Conservation (phyloP, 2,329 filamentous ascomycete genomes). For the Aphanoascus verrucosus region DNA sequence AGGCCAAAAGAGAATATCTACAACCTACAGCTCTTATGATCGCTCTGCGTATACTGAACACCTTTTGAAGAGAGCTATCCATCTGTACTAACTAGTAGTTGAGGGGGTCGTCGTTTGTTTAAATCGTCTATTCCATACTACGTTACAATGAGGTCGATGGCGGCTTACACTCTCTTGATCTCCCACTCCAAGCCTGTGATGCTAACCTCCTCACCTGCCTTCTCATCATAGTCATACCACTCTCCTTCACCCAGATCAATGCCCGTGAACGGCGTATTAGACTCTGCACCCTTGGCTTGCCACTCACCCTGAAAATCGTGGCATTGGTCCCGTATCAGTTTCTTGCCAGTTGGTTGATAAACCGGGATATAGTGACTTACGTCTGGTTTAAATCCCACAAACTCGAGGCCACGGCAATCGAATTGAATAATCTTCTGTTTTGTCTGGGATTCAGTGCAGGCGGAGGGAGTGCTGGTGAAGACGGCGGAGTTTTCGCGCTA, state of each 20-base stretch:
- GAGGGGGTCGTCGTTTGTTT: too few species aligned
- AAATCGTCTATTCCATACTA: too few species aligned
- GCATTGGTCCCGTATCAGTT: too few species aligned
- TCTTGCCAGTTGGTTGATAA: too few species aligned
- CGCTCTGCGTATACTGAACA: too few species aligned
- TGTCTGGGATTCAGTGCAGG: slow-evolving; percentile 48
- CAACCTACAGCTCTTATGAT: too few species aligned
- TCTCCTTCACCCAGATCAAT: slow-evolving; percentile 83
- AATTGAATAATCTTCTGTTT: slow-evolving; percentile 80
- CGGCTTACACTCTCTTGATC: slow-evolving; percentile 55
- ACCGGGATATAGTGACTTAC: slow-evolving; percentile 39
- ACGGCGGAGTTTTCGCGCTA: slow-evolving; percentile 54
- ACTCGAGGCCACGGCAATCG: slow-evolving; percentile 89
- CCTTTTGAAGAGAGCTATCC: background rate
- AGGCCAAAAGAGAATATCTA: too few species aligned
- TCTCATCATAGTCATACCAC: slow-evolving; percentile 98
- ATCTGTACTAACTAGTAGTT: background rate
- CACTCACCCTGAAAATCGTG: slow-evolving; percentile 81
- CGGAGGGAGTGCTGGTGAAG: slow-evolving; percentile 61
- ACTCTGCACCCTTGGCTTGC: slow-evolving; percentile 72
- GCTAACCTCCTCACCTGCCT: slow-evolving; percentile 80
- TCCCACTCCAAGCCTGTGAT: slow-evolving; percentile 85
- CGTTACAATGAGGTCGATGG: background rate
- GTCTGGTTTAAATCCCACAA: slow-evolving; percentile 81
- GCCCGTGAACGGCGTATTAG: slow-evolving; percentile 65